A percentile compares a stretch with the other conserved stretches of the same genome.
These are phyloP conservation scores for Rhododendron simsii DNA, from an alignment of 148 eudicot species.

Conservation along the genomic window DNA sequence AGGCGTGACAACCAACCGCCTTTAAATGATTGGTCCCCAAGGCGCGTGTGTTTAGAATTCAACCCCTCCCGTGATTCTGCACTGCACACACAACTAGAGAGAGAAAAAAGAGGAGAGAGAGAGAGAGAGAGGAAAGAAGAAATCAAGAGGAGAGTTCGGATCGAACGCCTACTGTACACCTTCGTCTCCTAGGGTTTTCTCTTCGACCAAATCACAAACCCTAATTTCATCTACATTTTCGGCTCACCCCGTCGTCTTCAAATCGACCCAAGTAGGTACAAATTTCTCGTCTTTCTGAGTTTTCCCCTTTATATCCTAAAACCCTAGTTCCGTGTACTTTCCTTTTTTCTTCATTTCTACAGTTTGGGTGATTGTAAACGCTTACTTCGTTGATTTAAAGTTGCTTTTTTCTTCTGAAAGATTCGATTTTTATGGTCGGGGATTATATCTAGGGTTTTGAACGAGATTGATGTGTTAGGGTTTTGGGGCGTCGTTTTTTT, in stretches of 20 bases:
- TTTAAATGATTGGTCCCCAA: not conserved
- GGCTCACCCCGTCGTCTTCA: not conserved
- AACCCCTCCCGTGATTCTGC: not conserved
- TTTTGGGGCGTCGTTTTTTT: slow-evolving; percentile 3
- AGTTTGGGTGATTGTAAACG: not conserved
- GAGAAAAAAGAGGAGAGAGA: not conserved
- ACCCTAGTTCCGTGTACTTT: not conserved
- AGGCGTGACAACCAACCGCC: slow-evolving; percentile 6
- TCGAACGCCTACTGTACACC: slow-evolving; percentile 7
- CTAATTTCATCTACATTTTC: not conserved
- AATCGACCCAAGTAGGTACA: not conserved
- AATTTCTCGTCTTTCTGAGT: not conserved
- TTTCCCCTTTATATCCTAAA: not conserved
- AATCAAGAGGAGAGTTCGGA: slow-evolving; percentile 2
- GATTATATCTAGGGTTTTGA: slow-evolving; percentile 4
- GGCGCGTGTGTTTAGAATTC: slow-evolving; percentile 6
- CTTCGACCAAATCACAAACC: slow-evolving; percentile 10
- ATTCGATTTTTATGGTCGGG: not conserved
- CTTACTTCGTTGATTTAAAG: not conserved
- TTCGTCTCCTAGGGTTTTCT: slow-evolving; percentile 6
- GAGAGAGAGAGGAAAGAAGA: not conserved
- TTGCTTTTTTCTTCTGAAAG: not conserved
- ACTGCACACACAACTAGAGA: not conserved
- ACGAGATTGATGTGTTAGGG: slow-evolving; percentile 12
- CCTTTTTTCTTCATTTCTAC: not conserved